Base-by-base conservation (phyloP, 306 rosid species). In the Castanopsis chinensis region DNA sequence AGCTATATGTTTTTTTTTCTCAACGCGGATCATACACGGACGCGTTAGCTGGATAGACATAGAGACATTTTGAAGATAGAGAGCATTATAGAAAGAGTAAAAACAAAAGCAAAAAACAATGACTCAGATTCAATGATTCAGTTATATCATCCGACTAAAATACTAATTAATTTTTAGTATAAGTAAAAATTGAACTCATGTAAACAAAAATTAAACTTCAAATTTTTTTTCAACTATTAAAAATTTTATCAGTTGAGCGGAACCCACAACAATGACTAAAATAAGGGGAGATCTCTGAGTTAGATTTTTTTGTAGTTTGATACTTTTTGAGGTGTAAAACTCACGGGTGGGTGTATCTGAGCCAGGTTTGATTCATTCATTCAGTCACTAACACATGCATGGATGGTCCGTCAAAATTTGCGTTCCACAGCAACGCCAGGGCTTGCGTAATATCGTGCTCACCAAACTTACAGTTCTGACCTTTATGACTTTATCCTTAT, bases 21-120 rank as follows among this genome's bases (percentile, higher is more conserved):
- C 51, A 53, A 76, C 80, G 53, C 74, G 80, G 67, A 53, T n/a
- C 54, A 18, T 3, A 78, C 81, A 69, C 69, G 69, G 7, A 41
- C 45, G 45, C 45, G 45, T 41, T 41, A 41, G 2, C 8, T 41
- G 45, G 45, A 41, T 41, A 41, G 12, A 41, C 45, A 41, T 41
- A 8, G 45, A 41, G 45, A 41, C 3, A 41, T 8, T 41, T 41
- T 8, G 8, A 11, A 41, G 45, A 41, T 58, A 75, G 20, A 59
- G 21, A 58, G 8, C 33, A 9, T 33, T 21, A 12, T 13, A 1
- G 35, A 20, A 21, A 57, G 21, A 9, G 21, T 28, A 10, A n/a
- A 57, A 57, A 57, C 21, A 19, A 57, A 19, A n/a, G 20, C 23
- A 18, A 57, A n/a, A n/a, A 21, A 57, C n/a, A n/a, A n/a, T 18